Conservation (phyloP, 1,284 basidiomycete genomes). For the Cutaneotrichosporon mucoides region DNA sequence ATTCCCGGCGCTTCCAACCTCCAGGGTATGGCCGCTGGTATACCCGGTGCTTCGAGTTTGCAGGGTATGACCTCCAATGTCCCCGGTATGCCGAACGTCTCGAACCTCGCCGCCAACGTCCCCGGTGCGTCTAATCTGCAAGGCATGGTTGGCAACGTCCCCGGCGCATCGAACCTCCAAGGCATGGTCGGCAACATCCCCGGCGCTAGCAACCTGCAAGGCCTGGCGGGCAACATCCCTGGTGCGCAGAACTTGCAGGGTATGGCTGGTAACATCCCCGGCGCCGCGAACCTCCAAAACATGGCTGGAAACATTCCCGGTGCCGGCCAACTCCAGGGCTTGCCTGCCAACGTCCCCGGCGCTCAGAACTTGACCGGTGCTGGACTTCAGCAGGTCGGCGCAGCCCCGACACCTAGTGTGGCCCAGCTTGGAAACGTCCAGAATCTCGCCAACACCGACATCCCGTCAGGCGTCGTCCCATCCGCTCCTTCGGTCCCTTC, state of each 20-base stretch:
- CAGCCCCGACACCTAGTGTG: not conserved
- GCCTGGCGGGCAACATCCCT: not conserved
- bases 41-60: slow-evolving; percentile 1
- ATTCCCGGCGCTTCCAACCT: no score
- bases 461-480: no score
- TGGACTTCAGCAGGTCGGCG: not conserved
- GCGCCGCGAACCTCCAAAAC: not conserved
- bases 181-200: slow-evolving; percentile 4
- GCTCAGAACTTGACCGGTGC: not conserved
- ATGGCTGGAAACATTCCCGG: not conserved
- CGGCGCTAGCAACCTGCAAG: not conserved
- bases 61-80: slow-evolving; percentile 1
- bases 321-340: not conserved
- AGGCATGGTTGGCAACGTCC: not conserved
- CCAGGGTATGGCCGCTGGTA: not conserved
- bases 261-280: not conserved
- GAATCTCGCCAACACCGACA: no score
- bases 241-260: not conserved
- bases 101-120: not conserved
- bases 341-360: not conserved
- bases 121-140: not conserved
- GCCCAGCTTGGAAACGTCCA: not conserved
- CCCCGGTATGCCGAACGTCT: not conserved
- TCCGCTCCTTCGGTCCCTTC: not conserved
- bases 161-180: not conserved